phyloP scores from a whole-genome alignment of 2,329 filamentous ascomycete genomes.

The Nemania bipapillata region DNA sequence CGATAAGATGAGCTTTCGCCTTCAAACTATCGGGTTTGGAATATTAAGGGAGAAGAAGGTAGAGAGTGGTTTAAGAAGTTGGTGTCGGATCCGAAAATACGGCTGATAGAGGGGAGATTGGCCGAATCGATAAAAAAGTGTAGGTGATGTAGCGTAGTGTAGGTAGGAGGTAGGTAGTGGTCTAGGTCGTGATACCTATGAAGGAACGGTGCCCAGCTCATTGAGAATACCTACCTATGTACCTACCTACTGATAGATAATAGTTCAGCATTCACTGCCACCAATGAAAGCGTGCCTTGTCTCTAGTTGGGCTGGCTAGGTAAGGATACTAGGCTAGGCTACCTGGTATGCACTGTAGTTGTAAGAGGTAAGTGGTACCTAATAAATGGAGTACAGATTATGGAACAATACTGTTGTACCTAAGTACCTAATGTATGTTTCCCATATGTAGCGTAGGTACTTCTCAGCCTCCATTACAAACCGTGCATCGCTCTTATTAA shows the following conservation, averaged over 20 bases:
- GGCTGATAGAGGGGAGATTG: conserved; percentile 30
- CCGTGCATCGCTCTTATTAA: too few species aligned
- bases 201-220: conserved; percentile 11
- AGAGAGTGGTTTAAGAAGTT: conserved; percentile 10
- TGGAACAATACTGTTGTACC: too few species aligned
- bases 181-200: conserved; percentile 13
- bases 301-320: not conserved
- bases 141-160: too few species aligned
- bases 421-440: not conserved
- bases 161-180: too few species aligned
- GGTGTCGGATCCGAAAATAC: conserved; percentile 23
- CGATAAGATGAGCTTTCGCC: not conserved
- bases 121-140: conserved; percentile 28
- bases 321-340: not conserved
- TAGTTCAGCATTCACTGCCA: not conserved
- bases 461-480: too few species aligned
- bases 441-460: too few species aligned
- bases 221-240: not conserved
- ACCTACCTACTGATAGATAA: too few species aligned
- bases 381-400: too few species aligned
- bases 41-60: not conserved
- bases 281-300: not conserved
- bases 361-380: too few species aligned
- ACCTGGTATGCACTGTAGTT: not conserved
- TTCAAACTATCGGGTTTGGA: not conserved